Base-by-base conservation (phyloP, 2,329 filamentous ascomycete genomes). In the Fusarium sp. region DNA sequence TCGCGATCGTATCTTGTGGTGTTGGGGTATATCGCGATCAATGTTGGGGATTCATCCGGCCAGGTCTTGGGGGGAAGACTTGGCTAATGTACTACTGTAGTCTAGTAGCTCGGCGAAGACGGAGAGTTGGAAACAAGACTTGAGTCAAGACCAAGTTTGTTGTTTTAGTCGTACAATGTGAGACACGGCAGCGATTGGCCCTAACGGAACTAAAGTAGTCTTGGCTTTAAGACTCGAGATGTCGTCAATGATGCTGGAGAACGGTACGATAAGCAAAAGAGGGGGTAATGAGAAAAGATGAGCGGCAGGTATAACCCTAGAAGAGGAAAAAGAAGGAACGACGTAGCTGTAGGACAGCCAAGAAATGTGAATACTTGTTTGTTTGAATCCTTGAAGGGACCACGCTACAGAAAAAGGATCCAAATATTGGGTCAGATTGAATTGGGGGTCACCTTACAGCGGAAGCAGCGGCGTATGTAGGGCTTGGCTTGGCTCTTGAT, bases 321-420 rank as follows among this genome's bases (percentile, higher is more conserved):
- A 53, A 47, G 46, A 4, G 40, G 32, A 48, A 67, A 24, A 34
- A 18, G 46, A 58, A 65, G 41, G 47, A 67, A 30, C 51, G 67
- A 53, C 30, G 53, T 63, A 68, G 51, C 52, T 15, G 49, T 51
- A 44, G 29, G 49, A 22, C 34, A 66, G 62, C 62, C 62, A 70
- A 70, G 49, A 67, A 43, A 30, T 70, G 54, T 43, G 9, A 57
- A 53, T 44, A 47, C 67, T 46, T 68, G 67, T 67, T 70, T 70
- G 58, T 30, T 41, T 60, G 43, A 27, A 48, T 48, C 24, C 9
- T 24, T 34, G 8, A 30, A 40, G 41, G 34, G 18, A 38, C 34
- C 34, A 38, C 34, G 34, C 34, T 38, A n/a, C 34, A 38, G 34
- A 38, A 38, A 6, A 45, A 11, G 12, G 30, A 51, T 32, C 22